These are phyloP conservation scores for Leucosporidium creatinivorum DNA, from an alignment of 768 basidiomycete genomes.

Conservation along the genomic window DNA sequence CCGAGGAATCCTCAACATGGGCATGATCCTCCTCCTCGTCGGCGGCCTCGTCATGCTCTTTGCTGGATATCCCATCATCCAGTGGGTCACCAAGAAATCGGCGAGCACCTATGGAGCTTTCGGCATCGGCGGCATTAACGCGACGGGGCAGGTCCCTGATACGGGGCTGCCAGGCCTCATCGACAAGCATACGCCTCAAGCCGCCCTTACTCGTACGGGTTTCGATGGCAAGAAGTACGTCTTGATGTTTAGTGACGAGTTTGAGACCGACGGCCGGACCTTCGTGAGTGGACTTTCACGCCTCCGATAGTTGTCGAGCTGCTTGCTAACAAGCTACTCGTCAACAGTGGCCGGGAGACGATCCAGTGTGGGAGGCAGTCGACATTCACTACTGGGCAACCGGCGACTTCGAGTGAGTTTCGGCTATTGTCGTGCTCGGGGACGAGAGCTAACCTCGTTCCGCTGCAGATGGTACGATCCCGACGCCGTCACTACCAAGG, in stretches of 20 bases:
- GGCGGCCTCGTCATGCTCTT: constrained; percentile 68
- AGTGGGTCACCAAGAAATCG: constrained; percentile 42
- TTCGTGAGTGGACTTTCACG: constrained; percentile 35
- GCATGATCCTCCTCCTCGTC: constrained; percentile 62
- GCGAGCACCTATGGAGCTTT: constrained; percentile 51
- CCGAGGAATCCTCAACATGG: constrained; percentile 75
- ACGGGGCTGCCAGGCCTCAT: constrained; percentile 51
- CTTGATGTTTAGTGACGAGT: constrained; percentile 75
- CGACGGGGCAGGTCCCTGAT: constrained; percentile 57
- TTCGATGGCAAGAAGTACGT: constrained; percentile 70
- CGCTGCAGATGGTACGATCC: constrained; percentile 69
- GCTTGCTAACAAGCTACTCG: constrained; percentile 26
- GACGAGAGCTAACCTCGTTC: no score
- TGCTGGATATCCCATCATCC: constrained; percentile 78
- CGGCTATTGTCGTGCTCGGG: not conserved
- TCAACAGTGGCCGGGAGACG: constrained; percentile 47
- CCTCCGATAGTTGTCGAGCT: not conserved
- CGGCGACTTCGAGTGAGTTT: constrained; percentile 56
- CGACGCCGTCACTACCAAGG: constrained; percentile 60
- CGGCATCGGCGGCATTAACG: constrained; percentile 69
- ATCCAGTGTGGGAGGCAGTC: constrained; percentile 41
- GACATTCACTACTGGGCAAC: constrained; percentile 46
- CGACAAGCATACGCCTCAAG: constrained; percentile 65
- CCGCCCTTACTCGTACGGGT: constrained; percentile 55
- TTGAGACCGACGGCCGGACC: constrained; percentile 59